These are phyloP conservation scores for Colletotrichum sp. DNA, from an alignment of 2,329 filamentous ascomycete species.

Conservation along the genomic window DNA sequence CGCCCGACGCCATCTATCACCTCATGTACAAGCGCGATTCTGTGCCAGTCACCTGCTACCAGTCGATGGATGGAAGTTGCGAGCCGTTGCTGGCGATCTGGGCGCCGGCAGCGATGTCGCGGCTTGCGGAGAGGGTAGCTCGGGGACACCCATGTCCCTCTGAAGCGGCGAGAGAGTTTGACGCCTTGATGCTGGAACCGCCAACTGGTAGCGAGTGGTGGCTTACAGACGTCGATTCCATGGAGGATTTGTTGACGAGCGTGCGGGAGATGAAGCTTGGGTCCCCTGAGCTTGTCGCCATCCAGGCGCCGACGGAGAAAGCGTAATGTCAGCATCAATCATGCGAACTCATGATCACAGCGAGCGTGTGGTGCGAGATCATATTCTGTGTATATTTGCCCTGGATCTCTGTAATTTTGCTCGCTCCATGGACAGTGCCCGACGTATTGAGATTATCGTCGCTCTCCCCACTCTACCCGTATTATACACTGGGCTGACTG, in stretches of 20 bases:
- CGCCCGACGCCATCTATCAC: constrained; percentile 27
- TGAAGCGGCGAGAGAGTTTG: neutral
- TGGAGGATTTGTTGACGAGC: constrained; percentile 8
- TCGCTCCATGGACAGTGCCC: neutral
- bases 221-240: constrained; percentile 9
- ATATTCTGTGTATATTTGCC: neutral
- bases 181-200: neutral
- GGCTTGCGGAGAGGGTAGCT: constrained; percentile 21
- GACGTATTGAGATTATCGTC: neutral
- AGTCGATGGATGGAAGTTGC: constrained; percentile 28
- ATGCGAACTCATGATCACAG: neutral
- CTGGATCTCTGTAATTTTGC: neutral
- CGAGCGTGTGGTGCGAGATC: neutral
- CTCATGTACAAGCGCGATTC: constrained; percentile 26
- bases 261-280: constrained; percentile 10
- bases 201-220: constrained; percentile 5
- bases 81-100: constrained; percentile 42
- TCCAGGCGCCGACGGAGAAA: neutral
- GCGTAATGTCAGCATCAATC: neutral
- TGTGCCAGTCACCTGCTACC: constrained; percentile 37
- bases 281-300: neutral
- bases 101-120: constrained; percentile 32
- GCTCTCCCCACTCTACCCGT: neutral
- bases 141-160: constrained; percentile 17
- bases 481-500: neutral